Conservation (phyloP, 441 rosid species). For the Adansonia gregorii region DNA sequence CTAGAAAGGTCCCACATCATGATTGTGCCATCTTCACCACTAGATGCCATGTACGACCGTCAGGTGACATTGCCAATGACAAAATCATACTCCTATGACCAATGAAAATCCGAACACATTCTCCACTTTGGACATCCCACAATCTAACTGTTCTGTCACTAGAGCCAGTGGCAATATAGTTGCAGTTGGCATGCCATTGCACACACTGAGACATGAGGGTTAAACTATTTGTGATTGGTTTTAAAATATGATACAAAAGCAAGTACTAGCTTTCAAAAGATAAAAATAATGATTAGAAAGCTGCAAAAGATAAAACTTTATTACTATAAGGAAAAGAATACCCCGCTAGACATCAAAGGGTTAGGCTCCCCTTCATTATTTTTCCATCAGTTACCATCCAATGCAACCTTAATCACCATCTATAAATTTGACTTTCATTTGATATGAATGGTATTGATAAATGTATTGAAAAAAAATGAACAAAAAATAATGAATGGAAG, state of each 20-base stretch:
- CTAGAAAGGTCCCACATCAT: slow-evolving; percentile 99
- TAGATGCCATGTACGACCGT: slow-evolving; percentile 96
- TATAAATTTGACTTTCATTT: too few species aligned
- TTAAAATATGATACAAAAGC: neutral
- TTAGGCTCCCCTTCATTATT: neutral
- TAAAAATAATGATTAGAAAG: slow-evolving; percentile 1
- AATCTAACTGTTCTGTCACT: slow-evolving; percentile 91
- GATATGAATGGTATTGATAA: too few species aligned
- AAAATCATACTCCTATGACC: slow-evolving; percentile 96
- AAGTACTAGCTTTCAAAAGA: neutral
- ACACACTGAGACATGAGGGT: slow-evolving; percentile 69
- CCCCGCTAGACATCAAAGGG: neutral
- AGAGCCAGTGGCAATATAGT: slow-evolving; percentile 93
- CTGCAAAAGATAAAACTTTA: neutral
- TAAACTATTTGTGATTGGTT: slow-evolving; percentile 14
- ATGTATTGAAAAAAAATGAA: too few species aligned
- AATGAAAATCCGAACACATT: slow-evolving; percentile 83
- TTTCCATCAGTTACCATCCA: too few species aligned
- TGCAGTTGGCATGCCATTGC: slow-evolving; percentile 98
- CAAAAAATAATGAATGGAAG: too few species aligned
- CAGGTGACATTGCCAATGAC: slow-evolving; percentile 93
- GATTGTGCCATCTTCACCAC: slow-evolving; percentile 91
- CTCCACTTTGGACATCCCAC: slow-evolving; percentile 98
- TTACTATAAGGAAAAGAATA: neutral
- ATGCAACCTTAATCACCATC: too few species aligned